Percentiles rank a stretch among this genome's conserved stretches.
Conservation (phyloP, 768 basidiomycete genomes). For the Suillus tomentosus region DNA sequence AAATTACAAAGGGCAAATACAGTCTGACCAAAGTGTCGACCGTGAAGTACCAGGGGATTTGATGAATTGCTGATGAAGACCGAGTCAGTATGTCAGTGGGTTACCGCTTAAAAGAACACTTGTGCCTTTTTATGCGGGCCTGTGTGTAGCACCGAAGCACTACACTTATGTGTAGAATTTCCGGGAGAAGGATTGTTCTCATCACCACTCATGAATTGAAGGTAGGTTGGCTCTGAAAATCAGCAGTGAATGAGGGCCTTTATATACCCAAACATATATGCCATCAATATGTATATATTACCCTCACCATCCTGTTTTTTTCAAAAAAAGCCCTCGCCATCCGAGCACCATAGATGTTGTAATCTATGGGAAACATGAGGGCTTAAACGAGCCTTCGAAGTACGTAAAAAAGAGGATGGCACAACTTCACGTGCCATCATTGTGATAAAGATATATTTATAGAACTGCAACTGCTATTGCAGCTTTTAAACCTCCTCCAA, state of each 20-base stretch:
- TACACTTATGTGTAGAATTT: neutral
- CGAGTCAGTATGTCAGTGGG: neutral
- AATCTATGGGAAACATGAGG: no score
- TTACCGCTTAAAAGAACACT: neutral
- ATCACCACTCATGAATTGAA: neutral
- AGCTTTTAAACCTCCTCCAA: no score
- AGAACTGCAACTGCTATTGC: neutral
- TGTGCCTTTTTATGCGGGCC: neutral
- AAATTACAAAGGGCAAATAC: conserved; percentile 22
- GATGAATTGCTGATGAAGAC: neutral
- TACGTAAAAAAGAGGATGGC: no score
- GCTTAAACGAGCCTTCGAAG: no score
- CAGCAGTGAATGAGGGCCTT: no score
- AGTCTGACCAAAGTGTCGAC: conserved; percentile 25
- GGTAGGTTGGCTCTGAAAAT: neutral
- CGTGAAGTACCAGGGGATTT: conserved; percentile 24
- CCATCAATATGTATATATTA: no score
- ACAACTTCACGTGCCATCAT: no score
- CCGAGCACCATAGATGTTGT: no score
- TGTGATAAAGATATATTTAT: no score
- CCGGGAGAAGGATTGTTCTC: neutral
- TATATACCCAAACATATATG: no score
- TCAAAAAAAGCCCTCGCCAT: no score
- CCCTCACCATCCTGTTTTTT: no score
- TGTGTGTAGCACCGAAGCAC: neutral